phyloP scores from a whole-genome alignment of 768 basidiomycete genomes.

The Russula virescens region DNA sequence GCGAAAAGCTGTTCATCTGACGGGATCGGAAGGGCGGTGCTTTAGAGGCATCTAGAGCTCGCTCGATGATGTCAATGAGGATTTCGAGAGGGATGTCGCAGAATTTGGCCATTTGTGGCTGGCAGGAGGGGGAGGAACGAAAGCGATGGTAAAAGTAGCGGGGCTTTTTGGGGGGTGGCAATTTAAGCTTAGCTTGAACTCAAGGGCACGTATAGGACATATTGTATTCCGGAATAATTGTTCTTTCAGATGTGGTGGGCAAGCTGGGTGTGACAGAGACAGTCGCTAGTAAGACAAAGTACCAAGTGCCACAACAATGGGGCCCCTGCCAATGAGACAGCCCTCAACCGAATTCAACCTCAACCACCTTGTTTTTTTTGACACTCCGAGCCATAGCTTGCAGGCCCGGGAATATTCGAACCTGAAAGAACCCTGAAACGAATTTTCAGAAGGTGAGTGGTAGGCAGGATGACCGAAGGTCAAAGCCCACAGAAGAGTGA shows the following conservation, averaged over 20 bases:
- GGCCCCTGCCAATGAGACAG: background rate
- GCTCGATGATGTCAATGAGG: constrained; percentile 2
- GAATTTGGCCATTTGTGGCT: constrained; percentile 1
- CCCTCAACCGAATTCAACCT: too few relatives aligned
- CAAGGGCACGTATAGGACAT: background rate
- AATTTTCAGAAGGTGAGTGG: too few relatives aligned
- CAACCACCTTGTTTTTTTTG: too few relatives aligned
- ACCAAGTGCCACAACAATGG: too few relatives aligned
- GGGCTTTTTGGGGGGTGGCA: background rate
- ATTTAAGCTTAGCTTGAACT: background rate
- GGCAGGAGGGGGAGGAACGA: too few relatives aligned
- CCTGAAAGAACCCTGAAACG: too few relatives aligned
- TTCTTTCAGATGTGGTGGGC: background rate
- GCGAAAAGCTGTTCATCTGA: background rate
- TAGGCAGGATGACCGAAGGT: too few relatives aligned
- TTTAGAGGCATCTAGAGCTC: background rate
- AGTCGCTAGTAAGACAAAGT: too few relatives aligned
- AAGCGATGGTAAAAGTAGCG: too few relatives aligned
- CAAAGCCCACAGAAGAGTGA: too few relatives aligned
- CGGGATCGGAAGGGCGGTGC: background rate
- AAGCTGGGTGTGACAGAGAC: background rate
- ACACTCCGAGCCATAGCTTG: too few relatives aligned
- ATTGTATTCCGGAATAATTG: background rate
- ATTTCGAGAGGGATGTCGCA: constrained; percentile 1
- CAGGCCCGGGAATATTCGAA: too few relatives aligned